Evolutionary conservation across 176 grass and related monocot genomes (phyloP).

Genomic region (Avena sativa): DNA sequence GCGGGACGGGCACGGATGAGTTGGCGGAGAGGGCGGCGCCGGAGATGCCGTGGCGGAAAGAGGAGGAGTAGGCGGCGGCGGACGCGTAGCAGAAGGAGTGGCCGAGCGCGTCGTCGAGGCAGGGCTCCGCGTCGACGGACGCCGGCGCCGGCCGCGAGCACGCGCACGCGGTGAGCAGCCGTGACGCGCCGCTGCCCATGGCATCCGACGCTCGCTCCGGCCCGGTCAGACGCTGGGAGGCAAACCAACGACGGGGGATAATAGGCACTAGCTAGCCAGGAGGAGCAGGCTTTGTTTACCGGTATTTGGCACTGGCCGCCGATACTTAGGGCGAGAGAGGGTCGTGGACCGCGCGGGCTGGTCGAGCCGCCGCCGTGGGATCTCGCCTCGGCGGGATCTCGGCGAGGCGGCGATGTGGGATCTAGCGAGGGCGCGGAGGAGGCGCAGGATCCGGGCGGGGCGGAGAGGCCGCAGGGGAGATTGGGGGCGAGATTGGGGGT

Average conservation of each 20-base stretch:
- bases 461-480: not conserved
- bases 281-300: not conserved
- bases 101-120: constrained; percentile 81
- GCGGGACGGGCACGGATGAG: constrained; percentile 73
- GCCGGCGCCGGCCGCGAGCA: constrained; percentile 50
- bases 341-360: not conserved
- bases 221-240: not conserved
- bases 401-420: constrained; percentile 1
- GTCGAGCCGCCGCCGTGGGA: not conserved
- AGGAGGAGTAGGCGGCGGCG: constrained; percentile 51
- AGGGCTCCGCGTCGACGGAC: constrained; percentile 44
- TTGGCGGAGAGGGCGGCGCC: constrained; percentile 67
- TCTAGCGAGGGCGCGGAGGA: not conserved
- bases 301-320: constrained; percentile 26
- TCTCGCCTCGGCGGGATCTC: not conserved
- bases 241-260: constrained; percentile 8
- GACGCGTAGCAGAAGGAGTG: constrained; percentile 89
- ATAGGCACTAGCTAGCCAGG: not conserved
- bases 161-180: constrained; percentile 71
- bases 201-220: constrained; percentile 55
- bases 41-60: constrained; percentile 66
- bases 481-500: constrained; percentile 22
- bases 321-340: not conserved
- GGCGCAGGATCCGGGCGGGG: not conserved
- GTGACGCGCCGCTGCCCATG: constrained; percentile 94